A percentile compares a stretch with the other conserved stretches of the same genome.
These are phyloP conservation scores for Colletotrichum somersetense DNA, from an alignment of 2,329 filamentous ascomycete species.

Conservation along the genomic window DNA sequence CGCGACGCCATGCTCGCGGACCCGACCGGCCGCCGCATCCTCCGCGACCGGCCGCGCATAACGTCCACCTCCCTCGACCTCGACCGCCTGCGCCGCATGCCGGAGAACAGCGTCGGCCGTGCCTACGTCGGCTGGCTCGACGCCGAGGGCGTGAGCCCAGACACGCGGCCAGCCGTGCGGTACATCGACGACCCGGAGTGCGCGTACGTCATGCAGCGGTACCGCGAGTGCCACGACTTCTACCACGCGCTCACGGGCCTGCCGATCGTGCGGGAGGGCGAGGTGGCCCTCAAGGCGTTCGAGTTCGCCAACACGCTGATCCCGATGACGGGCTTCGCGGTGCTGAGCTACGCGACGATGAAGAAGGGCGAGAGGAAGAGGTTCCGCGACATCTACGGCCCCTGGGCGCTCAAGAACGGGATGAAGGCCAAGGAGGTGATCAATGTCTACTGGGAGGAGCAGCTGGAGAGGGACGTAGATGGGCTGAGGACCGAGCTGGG, in stretches of 20 bases:
- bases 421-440: constrained; percentile 82
- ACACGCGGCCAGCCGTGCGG: constrained; percentile 84
- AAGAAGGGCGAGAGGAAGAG: constrained; percentile 83
- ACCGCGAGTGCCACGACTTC: constrained; percentile 97
- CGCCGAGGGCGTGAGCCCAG: constrained; percentile 90
- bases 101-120: constrained; percentile 80
- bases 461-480: constrained; percentile 85
- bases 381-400: constrained; percentile 82
- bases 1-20: constrained; percentile 90
- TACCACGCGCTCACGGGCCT: constrained; percentile 95
- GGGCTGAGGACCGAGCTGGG: constrained; percentile 80
- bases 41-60: constrained; percentile 90
- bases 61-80: constrained; percentile 79
- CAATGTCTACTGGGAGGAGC: constrained; percentile 98
- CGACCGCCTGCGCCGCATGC: constrained; percentile 77
- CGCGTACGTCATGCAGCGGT: constrained; percentile 98
- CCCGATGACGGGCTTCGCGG: constrained; percentile 92
- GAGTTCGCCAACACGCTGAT: constrained; percentile 95
- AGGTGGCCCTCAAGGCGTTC: constrained; percentile 97
- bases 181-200: constrained; percentile 97
- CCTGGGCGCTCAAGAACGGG: constrained; percentile 92
- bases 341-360: constrained; percentile 87
- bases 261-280: constrained; percentile 92
- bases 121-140: constrained; percentile 94
- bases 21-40: constrained; percentile 88